These are phyloP conservation scores for Erythrobasidium hasegawianum DNA, from an alignment of 1,284 basidiomycete genomes.

Conservation along the genomic window DNA sequence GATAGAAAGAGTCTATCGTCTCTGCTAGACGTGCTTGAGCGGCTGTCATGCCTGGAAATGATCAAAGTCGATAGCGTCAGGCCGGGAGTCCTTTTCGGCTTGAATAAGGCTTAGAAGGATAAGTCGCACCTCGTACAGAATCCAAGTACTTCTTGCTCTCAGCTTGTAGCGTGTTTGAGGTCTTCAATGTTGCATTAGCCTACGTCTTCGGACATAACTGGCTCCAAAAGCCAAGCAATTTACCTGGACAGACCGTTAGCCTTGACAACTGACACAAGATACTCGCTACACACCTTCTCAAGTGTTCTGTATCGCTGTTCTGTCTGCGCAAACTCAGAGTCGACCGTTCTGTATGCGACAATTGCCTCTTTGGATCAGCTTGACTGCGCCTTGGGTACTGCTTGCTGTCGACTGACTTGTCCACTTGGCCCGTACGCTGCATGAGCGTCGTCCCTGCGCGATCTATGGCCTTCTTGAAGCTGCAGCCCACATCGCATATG, in stretches of 20 bases:
- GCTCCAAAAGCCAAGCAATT: slow-evolving; percentile 60
- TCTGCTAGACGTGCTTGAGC: slow-evolving; percentile 92
- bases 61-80: neutral
- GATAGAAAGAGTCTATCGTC: slow-evolving; percentile 90
- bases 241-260: slow-evolving; percentile 1
- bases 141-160: slow-evolving; percentile 94
- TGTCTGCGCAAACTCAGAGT: slow-evolving; percentile 88
- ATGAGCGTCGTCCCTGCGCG: slow-evolving; percentile 80
- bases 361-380: slow-evolving; percentile 23
- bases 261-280: too few relatives aligned
- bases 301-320: slow-evolving; percentile 84
- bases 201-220: neutral
- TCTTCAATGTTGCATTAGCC: slow-evolving; percentile 59
- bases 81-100: neutral
- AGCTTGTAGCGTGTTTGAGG: slow-evolving; percentile 84
- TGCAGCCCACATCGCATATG: too few relatives aligned
- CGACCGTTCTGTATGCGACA: slow-evolving; percentile 78
- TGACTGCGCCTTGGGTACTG: slow-evolving; percentile 24
- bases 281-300: slow-evolving; percentile 48
- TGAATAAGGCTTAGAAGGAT: neutral
- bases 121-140: slow-evolving; percentile 70
- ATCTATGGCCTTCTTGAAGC: slow-evolving; percentile 92
- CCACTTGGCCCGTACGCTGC: slow-evolving; percentile 46
- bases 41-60: slow-evolving; percentile 73
- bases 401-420: slow-evolving; percentile 32